Evolutionary conservation across 345 rosid species (phyloP).

Genomic region (Boechera divaricarpa): DNA sequence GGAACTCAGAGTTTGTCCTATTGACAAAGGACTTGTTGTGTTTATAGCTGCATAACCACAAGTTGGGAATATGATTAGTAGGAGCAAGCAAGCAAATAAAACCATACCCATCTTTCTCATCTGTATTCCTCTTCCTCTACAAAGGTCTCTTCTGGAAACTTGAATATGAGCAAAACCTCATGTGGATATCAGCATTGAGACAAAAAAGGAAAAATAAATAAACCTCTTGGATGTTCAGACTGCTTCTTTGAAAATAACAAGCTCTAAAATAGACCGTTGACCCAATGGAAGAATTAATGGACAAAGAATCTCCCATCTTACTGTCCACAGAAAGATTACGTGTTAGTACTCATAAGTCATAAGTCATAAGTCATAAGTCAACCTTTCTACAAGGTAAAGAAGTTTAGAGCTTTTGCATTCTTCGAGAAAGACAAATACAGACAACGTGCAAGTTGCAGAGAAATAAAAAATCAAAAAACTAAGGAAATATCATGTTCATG

Average conservation of each 20-base stretch:
- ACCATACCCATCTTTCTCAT: conserved; percentile 16
- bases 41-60: conserved; percentile 34
- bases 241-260: conserved; percentile 15
- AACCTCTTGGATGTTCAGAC: conserved; percentile 8
- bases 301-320: conserved; percentile 7
- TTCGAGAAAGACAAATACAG: background rate
- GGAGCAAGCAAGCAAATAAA: conserved; percentile 16
- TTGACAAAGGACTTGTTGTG: conserved; percentile 39
- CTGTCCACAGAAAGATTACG: conserved; percentile 34
- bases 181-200: background rate
- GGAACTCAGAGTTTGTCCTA: conserved; percentile 42
- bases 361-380: conserved; percentile 8
- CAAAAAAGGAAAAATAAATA: background rate
- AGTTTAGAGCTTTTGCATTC: conserved; percentile 16
- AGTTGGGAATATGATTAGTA: conserved; percentile 32
- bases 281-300: conserved; percentile 11
- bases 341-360: background rate
- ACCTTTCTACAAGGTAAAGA: conserved; percentile 12
- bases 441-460: background rate
- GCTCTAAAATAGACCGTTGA: conserved; percentile 25
- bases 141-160: conserved; percentile 12
- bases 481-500: background rate
- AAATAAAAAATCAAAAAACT: background rate
- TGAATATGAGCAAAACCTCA: conserved; percentile 14
- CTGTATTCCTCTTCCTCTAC: background rate